phyloP scores from a whole-genome alignment of 1,139 yeast genomes.

The Kodamaea anthophila region DNA sequence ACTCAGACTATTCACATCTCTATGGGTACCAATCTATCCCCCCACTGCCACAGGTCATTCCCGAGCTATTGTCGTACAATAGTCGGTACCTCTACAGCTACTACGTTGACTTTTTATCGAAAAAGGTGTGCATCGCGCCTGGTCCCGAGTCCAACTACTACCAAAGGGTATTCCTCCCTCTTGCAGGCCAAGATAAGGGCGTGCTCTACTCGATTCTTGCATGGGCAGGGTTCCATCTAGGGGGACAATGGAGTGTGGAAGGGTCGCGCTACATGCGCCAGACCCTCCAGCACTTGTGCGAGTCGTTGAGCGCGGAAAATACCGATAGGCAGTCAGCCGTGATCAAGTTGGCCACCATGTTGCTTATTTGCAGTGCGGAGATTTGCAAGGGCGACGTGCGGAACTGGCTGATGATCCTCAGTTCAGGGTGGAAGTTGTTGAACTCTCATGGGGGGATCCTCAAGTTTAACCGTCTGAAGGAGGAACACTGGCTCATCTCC shows the following conservation, averaged over 20 bases:
- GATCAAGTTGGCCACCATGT: constrained; percentile 55
- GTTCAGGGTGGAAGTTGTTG: constrained; percentile 56
- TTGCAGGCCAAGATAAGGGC: constrained; percentile 65
- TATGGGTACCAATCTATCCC: no score
- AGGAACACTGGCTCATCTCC: constrained; percentile 69
- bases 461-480: constrained; percentile 46
- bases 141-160: constrained; percentile 55
- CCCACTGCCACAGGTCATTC: constrained; percentile 18
- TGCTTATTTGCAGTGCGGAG: constrained; percentile 66
- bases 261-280: constrained; percentile 35
- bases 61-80: constrained; percentile 9
- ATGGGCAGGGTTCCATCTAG: constrained; percentile 70
- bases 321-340: constrained; percentile 19
- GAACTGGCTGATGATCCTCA: constrained; percentile 59
- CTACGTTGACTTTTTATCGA: constrained; percentile 55
- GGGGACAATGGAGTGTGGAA: constrained; percentile 37
- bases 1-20: no score
- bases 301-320: constrained; percentile 9
- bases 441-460: constrained; percentile 55
- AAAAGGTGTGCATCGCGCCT: constrained; percentile 61
- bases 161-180: constrained; percentile 67
- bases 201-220: constrained; percentile 66
- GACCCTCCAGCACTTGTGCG: constrained; percentile 41
- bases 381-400: constrained; percentile 72
- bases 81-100: constrained; percentile 49